Conservation (phyloP, 73 alveolate species). For the Stentor coeruleus region DNA sequence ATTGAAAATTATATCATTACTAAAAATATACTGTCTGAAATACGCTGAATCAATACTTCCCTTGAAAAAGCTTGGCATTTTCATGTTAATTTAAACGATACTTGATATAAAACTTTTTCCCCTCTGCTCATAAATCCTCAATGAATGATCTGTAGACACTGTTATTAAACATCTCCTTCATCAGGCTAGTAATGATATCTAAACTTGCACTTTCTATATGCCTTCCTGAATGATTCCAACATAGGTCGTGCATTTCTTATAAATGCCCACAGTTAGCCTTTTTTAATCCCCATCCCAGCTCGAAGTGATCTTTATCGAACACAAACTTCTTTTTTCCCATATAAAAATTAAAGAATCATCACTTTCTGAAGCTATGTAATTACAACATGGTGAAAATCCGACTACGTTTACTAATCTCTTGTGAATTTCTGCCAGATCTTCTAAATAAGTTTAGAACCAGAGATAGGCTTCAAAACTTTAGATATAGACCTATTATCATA, state of each 20-base stretch:
- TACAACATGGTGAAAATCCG: background rate
- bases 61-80: conserved; percentile 9
- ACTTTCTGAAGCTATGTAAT: conserved; percentile 8
- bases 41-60: conserved; percentile 9
- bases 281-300: conserved; percentile 18
- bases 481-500: background rate
- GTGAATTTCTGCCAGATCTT: conserved; percentile 20
- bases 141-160: conserved; percentile 5
- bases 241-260: background rate
- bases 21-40: background rate
- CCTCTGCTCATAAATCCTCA: conserved; percentile 12
- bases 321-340: conserved; percentile 16
- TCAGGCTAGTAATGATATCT: background rate
- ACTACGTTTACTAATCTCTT: conserved; percentile 18
- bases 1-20: background rate
- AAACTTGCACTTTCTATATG: background rate
- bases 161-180: background rate
- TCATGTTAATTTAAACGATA: background rate
- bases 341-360: conserved; percentile 2
- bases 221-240: background rate
- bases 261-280: background rate
- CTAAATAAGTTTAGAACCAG: background rate
- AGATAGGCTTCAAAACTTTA: background rate
- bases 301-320: conserved; percentile 8
- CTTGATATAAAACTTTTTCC: background rate